A percentile compares a stretch with the other conserved stretches of the same genome.
Conservation (phyloP, 2,329 filamentous ascomycete genomes). For the Cladosporium oxysporum region DNA sequence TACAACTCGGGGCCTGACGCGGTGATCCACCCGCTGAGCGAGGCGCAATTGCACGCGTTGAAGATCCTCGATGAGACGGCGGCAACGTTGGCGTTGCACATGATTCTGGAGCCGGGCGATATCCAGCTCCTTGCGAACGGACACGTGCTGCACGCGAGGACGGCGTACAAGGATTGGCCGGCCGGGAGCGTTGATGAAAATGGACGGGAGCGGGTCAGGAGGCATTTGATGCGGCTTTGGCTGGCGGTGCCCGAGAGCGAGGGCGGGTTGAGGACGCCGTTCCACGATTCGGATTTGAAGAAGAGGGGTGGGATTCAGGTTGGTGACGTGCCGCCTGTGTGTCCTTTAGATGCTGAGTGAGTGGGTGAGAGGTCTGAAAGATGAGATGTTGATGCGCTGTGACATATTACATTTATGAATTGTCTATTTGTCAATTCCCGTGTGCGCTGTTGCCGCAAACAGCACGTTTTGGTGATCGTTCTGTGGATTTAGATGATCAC, state of each 20-base stretch:
- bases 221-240: slow-evolving; percentile 81
- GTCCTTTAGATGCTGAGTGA: slow-evolving; percentile 72
- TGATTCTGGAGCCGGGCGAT: slow-evolving; percentile 82
- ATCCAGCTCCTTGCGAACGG: slow-evolving; percentile 80
- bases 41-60: slow-evolving; percentile 66
- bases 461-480: background rate
- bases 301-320: slow-evolving; percentile 87
- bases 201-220: slow-evolving; percentile 58
- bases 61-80: slow-evolving; percentile 72
- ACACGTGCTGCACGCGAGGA: slow-evolving; percentile 77
- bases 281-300: slow-evolving; percentile 76
- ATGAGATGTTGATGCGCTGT: background rate
- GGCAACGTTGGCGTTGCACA: slow-evolving; percentile 70
- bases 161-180: slow-evolving; percentile 70
- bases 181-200: slow-evolving; percentile 39
- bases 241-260: slow-evolving; percentile 75
- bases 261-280: slow-evolving; percentile 79
- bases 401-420: slow-evolving; percentile 1
- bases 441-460: background rate
- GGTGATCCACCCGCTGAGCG: slow-evolving; percentile 68
- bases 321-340: slow-evolving; percentile 71
- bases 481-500: slow-evolving; percentile 6
- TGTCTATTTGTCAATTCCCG: background rate
- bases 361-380: background rate
- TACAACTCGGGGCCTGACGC: slow-evolving; percentile 69